Evolutionary conservation across 371 early-diverging fungal genomes (phyloP), one percentile per base, ranked within the genome.

Genomic region (Fennellomyces sp.): DNA sequence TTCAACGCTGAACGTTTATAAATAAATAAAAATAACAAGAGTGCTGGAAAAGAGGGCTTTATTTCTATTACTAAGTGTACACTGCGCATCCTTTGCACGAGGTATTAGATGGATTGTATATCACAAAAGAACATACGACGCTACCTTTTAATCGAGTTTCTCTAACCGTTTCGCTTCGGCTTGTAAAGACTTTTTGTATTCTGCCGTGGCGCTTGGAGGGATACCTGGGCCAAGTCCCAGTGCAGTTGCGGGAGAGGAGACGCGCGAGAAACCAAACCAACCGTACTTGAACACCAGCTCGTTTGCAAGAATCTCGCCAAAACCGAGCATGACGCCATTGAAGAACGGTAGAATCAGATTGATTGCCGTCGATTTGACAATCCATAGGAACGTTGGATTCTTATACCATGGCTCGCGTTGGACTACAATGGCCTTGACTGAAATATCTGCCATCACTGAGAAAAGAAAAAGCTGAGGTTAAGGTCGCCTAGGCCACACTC

Each of bases 291-390:
- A 90, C 23, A 89, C 78, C 17, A 88, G 61, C 63, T 92, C 92
- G 70, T 92, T 91, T 25, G 92, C 91, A 52, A 89, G 81, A 29
- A 92, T 91, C 70, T 92, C 92, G 52, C 92, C 92, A 76, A 92
- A 87, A 15, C 92, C 92, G 29, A 90, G 74, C 86, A 92, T 91
- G 48, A 91, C 86, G 27, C 92, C 92, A 27, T 88, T 89, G 58
- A 92, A 76, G 58, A 92, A 91, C 5, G 92, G 92, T 10, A 91
- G 69, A 13, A 88, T 15, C 49, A 88, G 77, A 61, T 88, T 85
- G 66, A 86, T 76, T 12, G 87, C 84, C 5, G 80, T 68, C n/a
- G 77, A 76, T 51, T 71, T 73, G 1, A 81, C 29, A 3, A 75
- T 45, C 69, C 73, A 74, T 7, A 76, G 13, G 8, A 83, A 59